Conservation (phyloP, 2,329 filamentous ascomycete genomes). For the Xylaria sp. region DNA sequence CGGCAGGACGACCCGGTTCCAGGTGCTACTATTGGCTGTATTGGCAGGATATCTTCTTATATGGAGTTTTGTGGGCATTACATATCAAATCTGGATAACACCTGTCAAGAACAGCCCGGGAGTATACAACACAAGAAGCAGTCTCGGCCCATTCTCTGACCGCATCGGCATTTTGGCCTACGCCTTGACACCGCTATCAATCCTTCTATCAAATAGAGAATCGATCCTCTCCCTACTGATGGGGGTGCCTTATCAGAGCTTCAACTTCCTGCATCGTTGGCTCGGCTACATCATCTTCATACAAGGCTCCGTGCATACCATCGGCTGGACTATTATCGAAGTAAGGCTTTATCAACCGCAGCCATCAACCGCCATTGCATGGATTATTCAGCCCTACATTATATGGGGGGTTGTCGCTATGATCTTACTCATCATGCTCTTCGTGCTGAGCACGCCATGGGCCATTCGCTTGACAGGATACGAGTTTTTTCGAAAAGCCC, state of each 20-base stretch:
- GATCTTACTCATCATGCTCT: slow-evolving; percentile 69
- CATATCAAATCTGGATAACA: slow-evolving; percentile 75
- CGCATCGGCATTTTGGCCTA: slow-evolving; percentile 77
- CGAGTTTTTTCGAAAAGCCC: slow-evolving; percentile 79
- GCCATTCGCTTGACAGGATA: slow-evolving; percentile 76
- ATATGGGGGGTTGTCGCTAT: slow-evolving; percentile 79
- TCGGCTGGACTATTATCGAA: slow-evolving; percentile 76
- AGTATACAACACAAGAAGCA: slow-evolving; percentile 71
- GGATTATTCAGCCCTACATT: slow-evolving; percentile 73
- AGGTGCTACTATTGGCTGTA: slow-evolving; percentile 69
- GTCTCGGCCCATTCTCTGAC: slow-evolving; percentile 74
- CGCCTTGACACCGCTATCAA: slow-evolving; percentile 75
- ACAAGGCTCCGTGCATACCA: slow-evolving; percentile 74
- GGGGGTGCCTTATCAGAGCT: slow-evolving; percentile 78
- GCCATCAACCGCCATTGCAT: slow-evolving; percentile 65
- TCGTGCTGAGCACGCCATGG: slow-evolving; percentile 66
- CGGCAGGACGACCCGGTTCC: slow-evolving; percentile 73
- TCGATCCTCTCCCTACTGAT: slow-evolving; percentile 76
- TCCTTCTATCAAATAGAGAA: slow-evolving; percentile 75
- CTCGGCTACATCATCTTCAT: slow-evolving; percentile 76
- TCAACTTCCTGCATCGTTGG: slow-evolving; percentile 83
- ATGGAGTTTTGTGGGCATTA: slow-evolving; percentile 75
- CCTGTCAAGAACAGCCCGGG: slow-evolving; percentile 67
- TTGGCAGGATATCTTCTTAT: slow-evolving; percentile 71
- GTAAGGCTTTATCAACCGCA: slow-evolving; percentile 76